phyloP scores from a whole-genome alignment of 2,329 filamentous ascomycete genomes.

The Epichloe typhina region DNA sequence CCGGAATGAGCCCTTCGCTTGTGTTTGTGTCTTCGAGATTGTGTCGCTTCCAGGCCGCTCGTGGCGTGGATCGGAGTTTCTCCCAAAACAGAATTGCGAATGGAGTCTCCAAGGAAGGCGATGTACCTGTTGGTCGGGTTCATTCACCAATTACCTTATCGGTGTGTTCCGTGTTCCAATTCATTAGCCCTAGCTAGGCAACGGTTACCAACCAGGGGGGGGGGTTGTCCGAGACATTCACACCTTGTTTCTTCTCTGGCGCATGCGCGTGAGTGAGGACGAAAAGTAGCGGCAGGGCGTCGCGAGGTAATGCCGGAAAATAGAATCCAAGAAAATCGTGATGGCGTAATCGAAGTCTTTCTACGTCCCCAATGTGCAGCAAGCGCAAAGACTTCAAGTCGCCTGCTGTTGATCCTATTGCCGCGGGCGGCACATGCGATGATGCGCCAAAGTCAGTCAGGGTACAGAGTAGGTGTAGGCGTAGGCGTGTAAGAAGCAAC shows the following conservation, averaged over 20 bases:
- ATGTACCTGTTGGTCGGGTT: too few species aligned
- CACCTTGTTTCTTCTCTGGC: too few species aligned
- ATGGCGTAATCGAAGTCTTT: constrained; percentile 34
- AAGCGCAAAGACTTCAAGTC: constrained; percentile 58
- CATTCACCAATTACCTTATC: too few species aligned
- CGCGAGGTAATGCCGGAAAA: not conserved
- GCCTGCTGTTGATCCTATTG: constrained; percentile 37
- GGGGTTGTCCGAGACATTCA: too few species aligned
- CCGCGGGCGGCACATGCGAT: constrained; percentile 29
- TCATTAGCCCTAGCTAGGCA: too few species aligned
- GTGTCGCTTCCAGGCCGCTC: not conserved
- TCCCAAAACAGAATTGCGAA: too few species aligned
- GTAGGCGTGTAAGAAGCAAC: not conserved
- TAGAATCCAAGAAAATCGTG: not conserved
- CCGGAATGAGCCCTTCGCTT: not conserved
- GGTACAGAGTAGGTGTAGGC: not conserved
- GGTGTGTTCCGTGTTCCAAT: too few species aligned
- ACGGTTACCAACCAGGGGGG: too few species aligned
- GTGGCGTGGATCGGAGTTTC: too few species aligned
- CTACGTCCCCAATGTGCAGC: constrained; percentile 35
- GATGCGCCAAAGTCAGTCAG: constrained; percentile 4
- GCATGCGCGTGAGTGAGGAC: too few species aligned
- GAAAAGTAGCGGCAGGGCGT: too few species aligned
- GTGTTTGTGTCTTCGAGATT: not conserved
- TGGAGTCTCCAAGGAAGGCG: too few species aligned